Percentiles rank a stretch among this genome's conserved stretches.
Conservation (phyloP, 352 stramenopile species). For the Phytopythium chamaehyphon region DNA sequence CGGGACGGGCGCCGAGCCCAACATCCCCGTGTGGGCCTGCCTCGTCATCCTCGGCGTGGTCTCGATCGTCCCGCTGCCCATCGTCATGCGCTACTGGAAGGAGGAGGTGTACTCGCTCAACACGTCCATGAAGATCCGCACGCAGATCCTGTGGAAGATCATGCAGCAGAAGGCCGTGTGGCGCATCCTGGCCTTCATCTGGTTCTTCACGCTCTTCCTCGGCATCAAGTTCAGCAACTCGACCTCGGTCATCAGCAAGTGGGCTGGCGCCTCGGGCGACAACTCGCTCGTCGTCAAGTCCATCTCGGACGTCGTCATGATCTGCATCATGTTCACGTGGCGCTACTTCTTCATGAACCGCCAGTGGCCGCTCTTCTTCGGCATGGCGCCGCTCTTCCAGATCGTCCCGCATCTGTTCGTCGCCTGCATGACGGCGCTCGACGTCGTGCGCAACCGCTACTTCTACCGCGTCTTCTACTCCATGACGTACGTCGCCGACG, state of each 20-base stretch:
- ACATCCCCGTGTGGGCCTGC: slow-evolving; percentile 33
- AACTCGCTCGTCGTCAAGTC: slow-evolving; percentile 41
- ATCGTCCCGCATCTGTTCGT: slow-evolving; percentile 49
- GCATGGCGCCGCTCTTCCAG: slow-evolving; percentile 37
- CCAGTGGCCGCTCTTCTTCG: slow-evolving; percentile 54
- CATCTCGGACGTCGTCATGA: slow-evolving; percentile 53
- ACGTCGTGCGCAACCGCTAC: slow-evolving; percentile 46
- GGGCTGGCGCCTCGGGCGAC: slow-evolving; percentile 33
- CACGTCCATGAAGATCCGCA: slow-evolving; percentile 54
- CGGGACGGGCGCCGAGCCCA: slow-evolving; percentile 24
- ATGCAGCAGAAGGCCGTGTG: slow-evolving; percentile 76
- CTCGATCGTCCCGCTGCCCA: slow-evolving; percentile 40
- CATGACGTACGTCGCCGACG: slow-evolving; percentile 44
- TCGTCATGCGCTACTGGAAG: slow-evolving; percentile 55
- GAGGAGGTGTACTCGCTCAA: slow-evolving; percentile 63
- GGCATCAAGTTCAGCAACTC: slow-evolving; percentile 53
- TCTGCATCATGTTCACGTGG: slow-evolving; percentile 47
- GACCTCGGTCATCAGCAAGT: slow-evolving; percentile 29
- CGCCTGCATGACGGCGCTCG: slow-evolving; percentile 31
- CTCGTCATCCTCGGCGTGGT: slow-evolving; percentile 54
- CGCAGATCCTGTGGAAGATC: slow-evolving; percentile 69
- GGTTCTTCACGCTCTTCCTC: slow-evolving; percentile 55
- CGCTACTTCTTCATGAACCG: slow-evolving; percentile 57
- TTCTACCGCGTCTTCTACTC: slow-evolving; percentile 53
- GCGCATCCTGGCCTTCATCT: slow-evolving; percentile 61